Percentiles rank a stretch among this genome's conserved stretches.
Evolutionary conservation across 139 green algal genomes (phyloP).

Genomic region (Micractinium sp.): DNA sequence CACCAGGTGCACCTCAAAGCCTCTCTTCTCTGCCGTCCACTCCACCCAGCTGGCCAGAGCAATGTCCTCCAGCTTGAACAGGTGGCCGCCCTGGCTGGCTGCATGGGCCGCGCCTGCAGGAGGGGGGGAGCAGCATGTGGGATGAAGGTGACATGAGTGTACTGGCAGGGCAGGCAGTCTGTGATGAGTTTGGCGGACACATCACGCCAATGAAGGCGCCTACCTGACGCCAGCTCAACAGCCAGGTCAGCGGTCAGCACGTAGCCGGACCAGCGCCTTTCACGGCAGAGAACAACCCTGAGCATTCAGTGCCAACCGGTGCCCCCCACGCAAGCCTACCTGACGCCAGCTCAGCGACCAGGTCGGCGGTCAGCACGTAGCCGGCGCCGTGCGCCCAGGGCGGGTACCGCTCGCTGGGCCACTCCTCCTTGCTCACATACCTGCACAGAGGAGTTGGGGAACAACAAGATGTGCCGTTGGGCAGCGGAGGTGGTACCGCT

Average conservation of each 20-base stretch:
- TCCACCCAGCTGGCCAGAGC: slow-evolving; percentile 51
- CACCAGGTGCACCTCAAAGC: not conserved
- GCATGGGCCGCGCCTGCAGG: slow-evolving; percentile 41
- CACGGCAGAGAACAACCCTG: too few relatives aligned
- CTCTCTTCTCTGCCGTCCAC: slow-evolving; percentile 2
- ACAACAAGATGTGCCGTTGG: too few relatives aligned
- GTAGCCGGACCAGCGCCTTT: too few relatives aligned
- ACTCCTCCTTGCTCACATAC: slow-evolving; percentile 53
- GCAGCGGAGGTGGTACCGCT: too few relatives aligned
- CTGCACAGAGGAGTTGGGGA: slow-evolving; percentile 11
- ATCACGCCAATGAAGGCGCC: too few relatives aligned
- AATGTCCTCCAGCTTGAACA: slow-evolving; percentile 62
- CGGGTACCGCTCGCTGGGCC: slow-evolving; percentile 45
- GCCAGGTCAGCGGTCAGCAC: slow-evolving; percentile 50
- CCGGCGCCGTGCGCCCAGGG: slow-evolving; percentile 58
- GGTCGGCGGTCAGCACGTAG: slow-evolving; percentile 51
- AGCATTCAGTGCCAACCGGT: too few relatives aligned
- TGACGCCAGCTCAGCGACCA: slow-evolving; percentile 41
- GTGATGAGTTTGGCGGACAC: too few relatives aligned
- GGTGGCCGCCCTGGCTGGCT: slow-evolving; percentile 23
- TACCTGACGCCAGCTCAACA: slow-evolving; percentile 37
- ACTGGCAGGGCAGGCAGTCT: too few relatives aligned
- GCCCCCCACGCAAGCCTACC: not conserved
- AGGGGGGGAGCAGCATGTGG: not conserved
- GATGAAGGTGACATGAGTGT: too few relatives aligned